phyloP scores from a whole-genome alignment of 2,329 filamentous ascomycete genomes.

The Microascus cirrosus region DNA sequence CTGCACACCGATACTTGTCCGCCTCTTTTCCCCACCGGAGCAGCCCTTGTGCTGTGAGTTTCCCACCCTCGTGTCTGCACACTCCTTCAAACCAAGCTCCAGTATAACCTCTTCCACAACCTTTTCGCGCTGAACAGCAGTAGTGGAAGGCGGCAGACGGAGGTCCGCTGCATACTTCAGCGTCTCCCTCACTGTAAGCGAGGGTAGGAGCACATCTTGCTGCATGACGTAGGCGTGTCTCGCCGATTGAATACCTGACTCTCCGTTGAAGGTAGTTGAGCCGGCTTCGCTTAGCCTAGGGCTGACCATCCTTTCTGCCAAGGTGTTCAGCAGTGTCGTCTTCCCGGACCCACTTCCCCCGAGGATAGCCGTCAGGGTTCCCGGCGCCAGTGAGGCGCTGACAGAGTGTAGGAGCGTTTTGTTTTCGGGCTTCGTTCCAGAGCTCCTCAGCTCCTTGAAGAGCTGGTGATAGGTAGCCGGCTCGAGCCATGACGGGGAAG shows the following conservation, averaged over 20 bases:
- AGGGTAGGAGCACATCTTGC: slow-evolving; percentile 62
- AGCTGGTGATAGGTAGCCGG: slow-evolving; percentile 32
- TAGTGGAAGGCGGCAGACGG: slow-evolving; percentile 53
- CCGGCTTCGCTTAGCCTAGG: slow-evolving; percentile 40
- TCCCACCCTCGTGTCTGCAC: slow-evolving; percentile 63
- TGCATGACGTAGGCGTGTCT: slow-evolving; percentile 65
- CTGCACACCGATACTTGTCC: slow-evolving; percentile 69
- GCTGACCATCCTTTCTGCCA: slow-evolving; percentile 58
- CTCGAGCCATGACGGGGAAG: slow-evolving; percentile 41
- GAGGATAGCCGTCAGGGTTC: slow-evolving; percentile 64
- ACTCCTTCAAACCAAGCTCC: slow-evolving; percentile 66
- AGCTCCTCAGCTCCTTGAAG: slow-evolving; percentile 23
- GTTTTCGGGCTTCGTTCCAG: slow-evolving; percentile 15
- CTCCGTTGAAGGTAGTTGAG: slow-evolving; percentile 49
- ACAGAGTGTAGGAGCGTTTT: slow-evolving; percentile 52
- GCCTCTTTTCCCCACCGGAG: slow-evolving; percentile 67
- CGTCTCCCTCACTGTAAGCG: slow-evolving; percentile 66
- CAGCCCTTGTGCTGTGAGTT: slow-evolving; percentile 62
- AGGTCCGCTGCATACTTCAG: slow-evolving; percentile 62
- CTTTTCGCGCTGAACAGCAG: slow-evolving; percentile 41
- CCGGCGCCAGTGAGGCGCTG: slow-evolving; percentile 50
- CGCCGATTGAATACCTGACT: slow-evolving; percentile 37
- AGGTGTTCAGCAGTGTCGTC: slow-evolving; percentile 58
- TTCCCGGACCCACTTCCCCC: slow-evolving; percentile 66
- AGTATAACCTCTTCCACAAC: slow-evolving; percentile 69